A percentile compares a stretch with the other conserved stretches of the same genome.
These are phyloP conservation scores for Avena sativa DNA, from an alignment of 176 grass and related monocot genomes.

Conservation along the genomic window DNA sequence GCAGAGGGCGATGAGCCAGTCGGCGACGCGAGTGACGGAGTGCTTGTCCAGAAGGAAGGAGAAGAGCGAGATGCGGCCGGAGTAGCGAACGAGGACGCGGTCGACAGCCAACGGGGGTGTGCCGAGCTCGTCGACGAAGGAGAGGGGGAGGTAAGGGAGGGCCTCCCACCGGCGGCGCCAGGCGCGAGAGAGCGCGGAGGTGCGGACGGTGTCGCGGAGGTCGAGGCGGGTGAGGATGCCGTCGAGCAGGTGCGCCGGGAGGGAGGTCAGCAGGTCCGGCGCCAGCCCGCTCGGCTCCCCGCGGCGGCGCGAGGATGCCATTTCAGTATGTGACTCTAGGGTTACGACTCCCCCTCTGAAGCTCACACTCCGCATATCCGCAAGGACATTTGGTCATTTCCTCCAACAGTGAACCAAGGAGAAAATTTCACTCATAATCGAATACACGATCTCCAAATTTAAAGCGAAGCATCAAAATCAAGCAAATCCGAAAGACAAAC, in stretches of 20 bases:
- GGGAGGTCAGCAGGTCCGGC: slow-evolving; percentile 12
- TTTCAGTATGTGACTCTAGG: too few relatives aligned
- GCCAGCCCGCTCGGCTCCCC: not conserved
- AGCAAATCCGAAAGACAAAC: too few relatives aligned
- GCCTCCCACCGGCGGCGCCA: not conserved
- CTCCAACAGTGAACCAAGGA: too few relatives aligned
- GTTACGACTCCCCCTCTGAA: too few relatives aligned
- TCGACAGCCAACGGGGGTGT: not conserved
- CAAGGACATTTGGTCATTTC: too few relatives aligned
- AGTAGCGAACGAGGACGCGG: not conserved
- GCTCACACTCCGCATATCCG: too few relatives aligned
- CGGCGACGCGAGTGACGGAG: not conserved
- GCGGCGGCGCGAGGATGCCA: not conserved
- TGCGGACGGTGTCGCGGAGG: slow-evolving; percentile 36
- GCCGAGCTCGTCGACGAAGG: not conserved
- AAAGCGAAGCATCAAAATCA: too few relatives aligned
- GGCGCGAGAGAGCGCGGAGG: slow-evolving; percentile 27
- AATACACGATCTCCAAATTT: too few relatives aligned
- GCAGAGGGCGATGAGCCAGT: not conserved
- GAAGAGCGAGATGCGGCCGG: not conserved
- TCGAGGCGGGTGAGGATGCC: slow-evolving; percentile 18
- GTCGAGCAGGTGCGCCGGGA: slow-evolving; percentile 2
- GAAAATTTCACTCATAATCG: too few relatives aligned
- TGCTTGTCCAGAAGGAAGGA: not conserved
- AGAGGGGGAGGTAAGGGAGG: not conserved